Evolutionary conservation across 768 basidiomycete species (phyloP).

Genomic region (Leccinum barrowsii): DNA sequence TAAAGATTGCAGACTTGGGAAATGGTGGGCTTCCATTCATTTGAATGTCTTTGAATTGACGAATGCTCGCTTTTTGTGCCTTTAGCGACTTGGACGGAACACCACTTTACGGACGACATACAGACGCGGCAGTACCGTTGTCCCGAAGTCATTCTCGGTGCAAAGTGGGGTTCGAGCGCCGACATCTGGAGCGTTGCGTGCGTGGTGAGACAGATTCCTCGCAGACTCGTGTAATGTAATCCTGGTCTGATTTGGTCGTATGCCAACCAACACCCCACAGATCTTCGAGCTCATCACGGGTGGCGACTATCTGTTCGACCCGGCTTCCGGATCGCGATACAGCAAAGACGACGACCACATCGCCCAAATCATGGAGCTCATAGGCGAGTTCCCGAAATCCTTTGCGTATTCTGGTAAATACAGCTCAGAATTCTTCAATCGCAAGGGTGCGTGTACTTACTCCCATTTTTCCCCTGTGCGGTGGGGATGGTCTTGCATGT

Average conservation of each 20-base stretch:
- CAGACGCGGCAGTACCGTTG: slow-evolving; percentile 96
- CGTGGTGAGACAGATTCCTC: slow-evolving; percentile 54
- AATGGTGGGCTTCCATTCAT: slow-evolving; percentile 45
- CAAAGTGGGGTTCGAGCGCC: slow-evolving; percentile 92
- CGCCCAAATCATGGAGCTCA: slow-evolving; percentile 94
- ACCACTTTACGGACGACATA: slow-evolving; percentile 99
- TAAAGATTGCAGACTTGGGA: slow-evolving; percentile 98
- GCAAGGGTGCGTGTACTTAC: slow-evolving; percentile 63
- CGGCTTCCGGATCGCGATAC: slow-evolving; percentile 90
- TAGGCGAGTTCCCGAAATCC: slow-evolving; percentile 83
- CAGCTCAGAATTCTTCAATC: slow-evolving; percentile 90
- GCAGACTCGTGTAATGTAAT: neutral
- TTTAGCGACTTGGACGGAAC: slow-evolving; percentile 79
- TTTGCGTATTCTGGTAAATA: slow-evolving; percentile 92
- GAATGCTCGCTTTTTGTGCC: neutral
- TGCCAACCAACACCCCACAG: slow-evolving; percentile 34
- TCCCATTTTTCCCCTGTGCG: neutral
- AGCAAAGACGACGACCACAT: slow-evolving; percentile 97
- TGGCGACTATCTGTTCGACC: slow-evolving; percentile 98
- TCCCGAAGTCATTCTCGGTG: slow-evolving; percentile 95
- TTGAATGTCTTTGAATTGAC: neutral
- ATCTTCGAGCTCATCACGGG: slow-evolving; percentile 95
- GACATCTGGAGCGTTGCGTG: slow-evolving; percentile 98
- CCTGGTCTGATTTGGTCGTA: neutral
- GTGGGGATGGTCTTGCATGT: neutral